Evolutionary conservation across 2,329 filamentous ascomycete species (phyloP).

Genomic region (Ophiostoma fasciatum): DNA sequence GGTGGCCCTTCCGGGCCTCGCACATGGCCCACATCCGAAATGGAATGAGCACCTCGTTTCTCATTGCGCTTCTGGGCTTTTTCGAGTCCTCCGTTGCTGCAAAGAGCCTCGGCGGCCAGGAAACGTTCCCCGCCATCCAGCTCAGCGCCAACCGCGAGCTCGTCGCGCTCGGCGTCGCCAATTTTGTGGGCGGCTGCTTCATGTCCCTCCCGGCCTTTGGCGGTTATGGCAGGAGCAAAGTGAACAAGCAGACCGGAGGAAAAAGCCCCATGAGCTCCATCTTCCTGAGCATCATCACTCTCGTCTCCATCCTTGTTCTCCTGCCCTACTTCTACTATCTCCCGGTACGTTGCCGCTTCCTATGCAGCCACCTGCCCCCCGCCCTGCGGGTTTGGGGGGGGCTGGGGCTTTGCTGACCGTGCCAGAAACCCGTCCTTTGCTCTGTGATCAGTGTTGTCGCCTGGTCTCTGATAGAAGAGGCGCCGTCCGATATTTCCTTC

Average conservation of each 20-base stretch:
- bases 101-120: constrained; percentile 63
- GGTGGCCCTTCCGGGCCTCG: constrained; percentile 66
- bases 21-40: constrained; percentile 73
- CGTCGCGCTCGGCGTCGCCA: constrained; percentile 78
- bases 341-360: constrained; percentile 46
- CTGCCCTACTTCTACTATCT: constrained; percentile 90
- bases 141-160: constrained; percentile 87
- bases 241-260: constrained; percentile 83
- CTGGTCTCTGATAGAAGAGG: constrained; percentile 88
- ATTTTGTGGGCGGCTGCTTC: constrained; percentile 82
- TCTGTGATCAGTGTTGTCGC: constrained; percentile 93
- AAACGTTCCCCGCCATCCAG: constrained; percentile 62
- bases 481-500: constrained; percentile 80
- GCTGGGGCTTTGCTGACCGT: too few relatives aligned
- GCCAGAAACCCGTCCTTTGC: constrained; percentile 78
- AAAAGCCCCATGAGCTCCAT: constrained; percentile 90
- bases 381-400: too few relatives aligned
- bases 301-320: constrained; percentile 67
- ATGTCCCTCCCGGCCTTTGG: constrained; percentile 89
- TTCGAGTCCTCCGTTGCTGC: constrained; percentile 96
- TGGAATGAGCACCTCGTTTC: constrained; percentile 78
- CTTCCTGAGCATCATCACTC: constrained; percentile 66
- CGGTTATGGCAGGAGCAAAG: constrained; percentile 89
- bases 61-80: constrained; percentile 92
- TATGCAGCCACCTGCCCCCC: not conserved